Percentiles rank a stretch among this genome's conserved stretches.
Conservation (phyloP, 129 eudicot species). For the Gnaphalium uliginosum region DNA sequence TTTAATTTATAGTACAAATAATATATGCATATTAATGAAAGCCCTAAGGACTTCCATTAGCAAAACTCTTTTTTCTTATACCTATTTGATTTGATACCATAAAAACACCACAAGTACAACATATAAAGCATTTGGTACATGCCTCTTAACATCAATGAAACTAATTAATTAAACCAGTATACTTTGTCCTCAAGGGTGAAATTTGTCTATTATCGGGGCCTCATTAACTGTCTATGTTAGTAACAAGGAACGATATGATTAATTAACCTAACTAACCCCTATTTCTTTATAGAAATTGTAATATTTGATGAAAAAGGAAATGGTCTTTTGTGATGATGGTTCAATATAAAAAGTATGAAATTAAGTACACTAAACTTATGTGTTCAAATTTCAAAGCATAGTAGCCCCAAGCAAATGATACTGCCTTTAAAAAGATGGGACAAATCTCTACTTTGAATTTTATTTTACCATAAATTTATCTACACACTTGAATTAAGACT, state of each 20-base stretch:
- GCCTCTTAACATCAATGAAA: not conserved
- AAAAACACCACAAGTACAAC: not conserved
- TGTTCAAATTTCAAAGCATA: conserved; percentile 23
- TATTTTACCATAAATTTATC: conserved; percentile 6
- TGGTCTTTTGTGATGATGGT: conserved; percentile 5
- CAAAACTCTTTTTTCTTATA: no score
- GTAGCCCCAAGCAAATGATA: conserved; percentile 31
- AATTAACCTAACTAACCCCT: not conserved
- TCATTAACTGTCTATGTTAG: no score
- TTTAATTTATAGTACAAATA: no score
- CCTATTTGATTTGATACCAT: not conserved
- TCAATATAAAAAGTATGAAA: conserved; percentile 8
- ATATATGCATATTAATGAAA: no score
- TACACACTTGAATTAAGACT: not conserved
- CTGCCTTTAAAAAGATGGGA: conserved; percentile 30
- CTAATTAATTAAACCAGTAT: no score
- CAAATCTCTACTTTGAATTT: conserved; percentile 13
- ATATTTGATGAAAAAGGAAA: not conserved
- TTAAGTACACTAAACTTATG: conserved; percentile 11
- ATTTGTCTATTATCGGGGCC: not conserved
- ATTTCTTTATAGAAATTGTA: not conserved
- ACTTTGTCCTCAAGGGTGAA: not conserved
- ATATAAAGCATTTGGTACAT: conserved; percentile 4
- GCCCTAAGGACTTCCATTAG: no score
- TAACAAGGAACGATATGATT: no score